These are phyloP conservation scores for Halophytophthora batemanensis DNA, from an alignment of 352 stramenopile species.

Conservation along the genomic window DNA sequence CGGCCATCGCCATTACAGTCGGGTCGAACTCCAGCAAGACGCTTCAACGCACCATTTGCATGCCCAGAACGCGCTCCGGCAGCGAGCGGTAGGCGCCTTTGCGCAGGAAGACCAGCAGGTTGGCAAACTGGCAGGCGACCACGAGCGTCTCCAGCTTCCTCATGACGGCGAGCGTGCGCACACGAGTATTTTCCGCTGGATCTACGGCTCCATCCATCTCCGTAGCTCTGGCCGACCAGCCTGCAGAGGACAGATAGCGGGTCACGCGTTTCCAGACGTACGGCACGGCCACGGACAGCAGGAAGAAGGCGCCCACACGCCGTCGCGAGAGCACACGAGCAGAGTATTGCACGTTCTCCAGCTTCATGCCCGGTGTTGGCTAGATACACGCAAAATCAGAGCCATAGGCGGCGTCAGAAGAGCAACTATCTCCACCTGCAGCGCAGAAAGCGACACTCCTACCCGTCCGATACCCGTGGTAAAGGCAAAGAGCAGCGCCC, in stretches of 20 bases:
- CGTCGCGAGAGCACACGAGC: conserved; percentile 41
- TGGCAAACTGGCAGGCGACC: conserved; percentile 62
- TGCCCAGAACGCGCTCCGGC: conserved; percentile 58
- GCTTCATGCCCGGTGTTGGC: conserved; percentile 81
- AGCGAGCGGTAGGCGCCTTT: conserved; percentile 74
- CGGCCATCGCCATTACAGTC: no score
- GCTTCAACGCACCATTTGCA: conserved; percentile 56
- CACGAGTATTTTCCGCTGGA: conserved; percentile 9
- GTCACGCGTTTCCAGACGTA: conserved; percentile 78
- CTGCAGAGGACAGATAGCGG: conserved; percentile 53
- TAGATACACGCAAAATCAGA: conserved; percentile 17
- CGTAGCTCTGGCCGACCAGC: conserved; percentile 30
- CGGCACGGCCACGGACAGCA: conserved; percentile 66
- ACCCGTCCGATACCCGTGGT: conserved; percentile 63
- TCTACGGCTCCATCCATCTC: not conserved
- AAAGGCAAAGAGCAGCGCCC: conserved; percentile 58
- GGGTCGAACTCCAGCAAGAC: not conserved
- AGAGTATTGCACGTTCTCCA: conserved; percentile 74
- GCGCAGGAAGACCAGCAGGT: conserved; percentile 70
- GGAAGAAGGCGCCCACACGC: conserved; percentile 53
- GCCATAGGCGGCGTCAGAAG: conserved; percentile 2
- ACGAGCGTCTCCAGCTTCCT: conserved; percentile 75
- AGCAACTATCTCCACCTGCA: not conserved
- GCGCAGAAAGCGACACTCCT: conserved; percentile 4
- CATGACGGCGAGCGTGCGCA: conserved; percentile 44